Base-by-base conservation (phyloP, 768 basidiomycete species). In the Phaeotremella skinneri region DNA sequence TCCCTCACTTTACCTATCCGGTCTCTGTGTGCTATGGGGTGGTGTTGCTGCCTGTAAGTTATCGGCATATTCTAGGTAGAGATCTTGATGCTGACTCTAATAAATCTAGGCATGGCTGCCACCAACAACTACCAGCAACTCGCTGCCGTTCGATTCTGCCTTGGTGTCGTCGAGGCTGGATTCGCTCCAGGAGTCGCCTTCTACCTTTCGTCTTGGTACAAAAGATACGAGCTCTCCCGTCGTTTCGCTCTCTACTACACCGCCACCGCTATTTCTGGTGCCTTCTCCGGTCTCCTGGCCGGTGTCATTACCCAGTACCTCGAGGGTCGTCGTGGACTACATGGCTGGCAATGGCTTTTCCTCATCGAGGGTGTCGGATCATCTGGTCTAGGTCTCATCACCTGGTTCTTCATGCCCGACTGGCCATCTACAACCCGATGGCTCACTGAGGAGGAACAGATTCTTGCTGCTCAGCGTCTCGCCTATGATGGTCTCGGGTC, bases 211-310 rank as follows among this genome's bases (percentile, higher is more conserved):
- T 68, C 67, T 9, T 72, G 61, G 64, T 51, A 39, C 6, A 59
- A 45, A 45, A 50, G 6, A 45, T 68, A 68, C 59, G 77, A 76
- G 54, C 54, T 78, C 23, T 64, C 77, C 3, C 67, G 66, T 41
- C 67, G 77, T 45, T 70, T 76, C 50, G 63, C 72, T 27, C 54
- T 77, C 52, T 78, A 76, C 63, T 78, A 78, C 63, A 66, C 72
- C 29, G 76, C 76, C 25, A 72, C 75, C 26, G 65, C 75, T 27
- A 66, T 76, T 2, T 71, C 73, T 4, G 78, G 78, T 26, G 76
- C 76, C 2, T 76, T 78, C 68, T 73, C 73, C 14, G 78, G 78
- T 58, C 60, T 78, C 2, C 65, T 78, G 20, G 78, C 76, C 17
- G 78, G 76, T 53, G 64, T 72, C 31, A 76, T 78, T 62, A 77